Conservation (phyloP, 1,284 basidiomycete species). For the Pseudozyma flocculosa region DNA sequence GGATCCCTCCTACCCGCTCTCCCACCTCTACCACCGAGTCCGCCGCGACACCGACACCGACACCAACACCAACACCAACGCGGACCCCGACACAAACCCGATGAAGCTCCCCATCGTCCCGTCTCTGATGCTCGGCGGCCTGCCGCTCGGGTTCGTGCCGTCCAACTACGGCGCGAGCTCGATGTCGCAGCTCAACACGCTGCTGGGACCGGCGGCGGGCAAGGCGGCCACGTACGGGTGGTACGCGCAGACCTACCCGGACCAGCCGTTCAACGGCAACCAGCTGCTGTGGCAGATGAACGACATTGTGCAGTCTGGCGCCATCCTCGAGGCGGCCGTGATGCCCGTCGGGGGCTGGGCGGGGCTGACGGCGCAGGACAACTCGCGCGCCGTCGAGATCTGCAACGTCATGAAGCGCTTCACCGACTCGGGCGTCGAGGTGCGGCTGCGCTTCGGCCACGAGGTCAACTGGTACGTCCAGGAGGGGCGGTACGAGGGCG, state of each 20-base stretch:
- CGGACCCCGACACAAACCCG: too few species aligned
- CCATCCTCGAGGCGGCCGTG: conserved; percentile 57
- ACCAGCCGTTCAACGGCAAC: background rate
- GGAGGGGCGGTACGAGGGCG: conserved; percentile 19
- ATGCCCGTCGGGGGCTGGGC: conserved; percentile 44
- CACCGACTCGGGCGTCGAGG: conserved; percentile 58
- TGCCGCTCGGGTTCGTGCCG: conserved; percentile 1
- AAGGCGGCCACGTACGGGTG: conserved; percentile 1
- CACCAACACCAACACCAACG: too few species aligned
- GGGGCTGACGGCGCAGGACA: conserved; percentile 43
- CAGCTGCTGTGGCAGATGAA: background rate
- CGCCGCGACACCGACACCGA: too few species aligned
- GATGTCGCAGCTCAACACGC: conserved; percentile 1
- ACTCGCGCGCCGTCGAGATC: conserved; percentile 53
- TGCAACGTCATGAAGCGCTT: conserved; percentile 58
- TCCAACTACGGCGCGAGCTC: background rate
- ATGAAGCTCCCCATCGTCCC: too few species aligned
- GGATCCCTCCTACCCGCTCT: too few species aligned
- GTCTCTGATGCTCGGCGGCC: background rate
- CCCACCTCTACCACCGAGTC: too few species aligned
- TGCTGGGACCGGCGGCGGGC: background rate
- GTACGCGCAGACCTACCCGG: conserved; percentile 1
- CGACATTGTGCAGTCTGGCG: conserved; percentile 54
- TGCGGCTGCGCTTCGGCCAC: conserved; percentile 58
- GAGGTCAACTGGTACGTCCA: conserved; percentile 46